Percentiles rank a stretch among this genome's conserved stretches.
phyloP scores from a whole-genome alignment of 345 rosid species.

The Noccaea caerulescens region DNA sequence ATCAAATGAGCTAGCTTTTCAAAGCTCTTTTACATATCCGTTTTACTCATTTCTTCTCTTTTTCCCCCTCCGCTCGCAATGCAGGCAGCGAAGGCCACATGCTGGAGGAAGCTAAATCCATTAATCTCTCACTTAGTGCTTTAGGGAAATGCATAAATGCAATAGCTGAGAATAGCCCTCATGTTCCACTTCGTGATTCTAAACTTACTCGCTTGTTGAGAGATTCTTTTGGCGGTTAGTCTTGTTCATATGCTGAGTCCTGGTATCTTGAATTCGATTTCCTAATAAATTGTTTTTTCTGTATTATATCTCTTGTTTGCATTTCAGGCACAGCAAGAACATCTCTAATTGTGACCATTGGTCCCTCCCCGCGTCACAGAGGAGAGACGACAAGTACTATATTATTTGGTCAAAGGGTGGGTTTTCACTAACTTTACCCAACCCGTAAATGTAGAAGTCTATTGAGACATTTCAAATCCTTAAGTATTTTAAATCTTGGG shows the following conservation, averaged over 20 bases:
- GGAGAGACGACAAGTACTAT: conserved; percentile 93
- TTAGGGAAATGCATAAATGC: conserved; percentile 93
- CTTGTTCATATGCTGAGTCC: conserved; percentile 16
- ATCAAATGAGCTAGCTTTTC: conserved; percentile 17
- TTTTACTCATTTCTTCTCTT: conserved; percentile 28
- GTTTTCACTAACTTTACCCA: conserved; percentile 34
- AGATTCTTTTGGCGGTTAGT: conserved; percentile 91
- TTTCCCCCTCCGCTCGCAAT: conserved; percentile 13
- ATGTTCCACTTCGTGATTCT: conserved; percentile 88
- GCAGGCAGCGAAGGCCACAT: conserved; percentile 91
- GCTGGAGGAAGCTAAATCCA: conserved; percentile 92
- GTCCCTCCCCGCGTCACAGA: conserved; percentile 88
- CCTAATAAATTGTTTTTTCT: conserved; percentile 11
- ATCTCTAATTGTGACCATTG: conserved; percentile 79
- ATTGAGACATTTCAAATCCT: conserved; percentile 3
- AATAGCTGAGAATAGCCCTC: conserved; percentile 83
- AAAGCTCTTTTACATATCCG: conserved; percentile 13
- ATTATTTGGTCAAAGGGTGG: conserved; percentile 88
- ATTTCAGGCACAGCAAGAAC: conserved; percentile 85
- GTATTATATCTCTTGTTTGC: background rate
- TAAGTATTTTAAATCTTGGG: conserved; percentile 18
- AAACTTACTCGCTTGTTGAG: conserved; percentile 84
- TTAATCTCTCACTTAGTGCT: conserved; percentile 87
- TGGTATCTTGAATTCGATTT: conserved; percentile 18
- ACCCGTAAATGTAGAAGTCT: conserved; percentile 13